A percentile compares a stretch with the other conserved stretches of the same genome.
These are phyloP conservation scores for Claviceps pusilla DNA, from an alignment of 2,329 filamentous ascomycete species.

Conservation along the genomic window DNA sequence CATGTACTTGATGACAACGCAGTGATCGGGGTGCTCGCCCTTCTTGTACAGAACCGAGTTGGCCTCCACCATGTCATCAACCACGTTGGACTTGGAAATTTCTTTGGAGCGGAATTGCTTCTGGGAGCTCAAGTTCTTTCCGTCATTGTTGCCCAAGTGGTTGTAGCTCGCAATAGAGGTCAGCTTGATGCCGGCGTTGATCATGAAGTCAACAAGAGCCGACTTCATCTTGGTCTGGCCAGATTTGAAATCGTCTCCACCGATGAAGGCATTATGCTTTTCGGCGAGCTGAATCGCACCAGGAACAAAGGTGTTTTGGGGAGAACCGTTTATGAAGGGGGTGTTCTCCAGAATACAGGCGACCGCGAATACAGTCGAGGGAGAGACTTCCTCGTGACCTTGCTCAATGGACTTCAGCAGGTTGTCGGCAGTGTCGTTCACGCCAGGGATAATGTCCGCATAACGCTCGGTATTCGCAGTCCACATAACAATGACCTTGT, in stretches of 20 bases:
- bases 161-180: constrained; percentile 99
- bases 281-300: constrained; percentile 82
- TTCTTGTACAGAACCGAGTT: constrained; percentile 81
- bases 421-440: constrained; percentile 96
- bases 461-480: constrained; percentile 98
- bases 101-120: constrained; percentile 99
- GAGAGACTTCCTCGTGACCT: constrained; percentile 82
- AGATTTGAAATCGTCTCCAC: constrained; percentile 98
- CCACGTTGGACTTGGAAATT: constrained; percentile 97
- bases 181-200: constrained; percentile 96
- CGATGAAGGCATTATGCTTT: constrained; percentile 76
- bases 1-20: constrained; percentile 99
- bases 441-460: constrained; percentile 68
- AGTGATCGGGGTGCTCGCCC: constrained; percentile 93
- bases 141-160: constrained; percentile 97
- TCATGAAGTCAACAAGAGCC: constrained; percentile 92
- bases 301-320: constrained; percentile 97
- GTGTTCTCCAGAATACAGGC: constrained; percentile 79
- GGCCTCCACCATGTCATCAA: constrained; percentile 98
- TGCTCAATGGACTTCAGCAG: constrained; percentile 72
- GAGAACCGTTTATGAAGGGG: constrained; percentile 98
- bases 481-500: constrained; percentile 97
- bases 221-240: constrained; percentile 99
- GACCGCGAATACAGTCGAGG: constrained; percentile 90
- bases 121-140: constrained; percentile 95